Conservation (phyloP, 108 stramenopile species). For the Skeletonema tropicum region DNA sequence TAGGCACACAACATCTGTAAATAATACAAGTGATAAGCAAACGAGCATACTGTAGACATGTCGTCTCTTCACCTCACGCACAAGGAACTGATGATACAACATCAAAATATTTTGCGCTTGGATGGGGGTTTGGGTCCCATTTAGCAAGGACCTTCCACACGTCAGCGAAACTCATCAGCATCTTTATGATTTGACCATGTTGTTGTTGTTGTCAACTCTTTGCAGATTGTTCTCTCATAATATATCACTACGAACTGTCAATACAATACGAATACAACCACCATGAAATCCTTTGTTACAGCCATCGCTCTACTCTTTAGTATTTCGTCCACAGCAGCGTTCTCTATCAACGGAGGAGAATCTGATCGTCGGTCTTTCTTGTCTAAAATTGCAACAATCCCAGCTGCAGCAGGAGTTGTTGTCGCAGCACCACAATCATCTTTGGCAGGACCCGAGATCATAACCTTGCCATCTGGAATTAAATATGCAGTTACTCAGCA, state of each 20-base stretch:
- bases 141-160: neutral
- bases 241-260: neutral
- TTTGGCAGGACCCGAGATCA: constrained; percentile 66
- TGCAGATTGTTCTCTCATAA: neutral
- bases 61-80: no score
- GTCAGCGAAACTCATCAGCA: neutral
- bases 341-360: constrained; percentile 6
- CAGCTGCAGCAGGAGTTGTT: constrained; percentile 7
- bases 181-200: neutral
- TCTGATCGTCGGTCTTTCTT: constrained; percentile 37
- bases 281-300: neutral
- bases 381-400: neutral
- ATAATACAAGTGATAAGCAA: neutral
- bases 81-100: no score
- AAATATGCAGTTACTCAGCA: constrained; percentile 77
- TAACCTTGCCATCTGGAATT: constrained; percentile 65
- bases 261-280: neutral
- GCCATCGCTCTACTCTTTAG: neutral
- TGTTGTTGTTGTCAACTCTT: neutral
- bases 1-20: constrained; percentile 3
- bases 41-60: no score
- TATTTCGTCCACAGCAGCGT: neutral
- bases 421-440: constrained; percentile 15
- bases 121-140: no score
- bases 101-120: no score